Percentiles rank a stretch among this genome's conserved stretches.
Evolutionary conservation across 2,329 filamentous ascomycete species (phyloP).

Genomic region (Cytospora leucostoma): DNA sequence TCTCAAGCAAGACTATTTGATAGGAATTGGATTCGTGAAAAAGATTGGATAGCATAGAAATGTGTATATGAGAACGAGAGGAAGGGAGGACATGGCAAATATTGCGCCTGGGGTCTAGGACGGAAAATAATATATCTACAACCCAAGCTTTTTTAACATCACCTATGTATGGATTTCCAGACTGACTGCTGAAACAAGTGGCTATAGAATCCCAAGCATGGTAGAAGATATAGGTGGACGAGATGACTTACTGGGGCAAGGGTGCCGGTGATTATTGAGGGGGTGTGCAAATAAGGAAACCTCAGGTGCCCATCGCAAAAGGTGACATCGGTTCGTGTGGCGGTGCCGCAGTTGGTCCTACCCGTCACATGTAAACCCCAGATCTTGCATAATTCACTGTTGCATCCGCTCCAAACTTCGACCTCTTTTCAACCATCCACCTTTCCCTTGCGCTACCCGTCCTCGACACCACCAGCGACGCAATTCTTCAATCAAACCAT

Average conservation of each 20-base stretch:
- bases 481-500: not conserved
- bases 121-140: not conserved
- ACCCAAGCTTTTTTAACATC: not conserved
- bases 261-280: not conserved
- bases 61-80: not conserved
- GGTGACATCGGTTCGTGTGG: not conserved
- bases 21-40: not conserved
- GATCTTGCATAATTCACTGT: not conserved
- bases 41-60: not conserved
- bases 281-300: not conserved
- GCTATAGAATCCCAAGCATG: too few relatives aligned
- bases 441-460: not conserved
- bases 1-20: not conserved
- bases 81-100: not conserved
- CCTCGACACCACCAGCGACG: not conserved
- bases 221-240: too few relatives aligned
- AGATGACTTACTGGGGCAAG: not conserved
- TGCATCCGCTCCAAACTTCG: not conserved
- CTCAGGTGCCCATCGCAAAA: not conserved
- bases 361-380: slow-evolving; percentile 2
- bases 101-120: not conserved
- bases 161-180: not conserved
- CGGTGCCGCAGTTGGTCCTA: not conserved
- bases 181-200: not conserved
- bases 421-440: not conserved